A percentile compares a stretch with the other conserved stretches of the same genome.
Evolutionary conservation across 805 yeast species (phyloP).

Genomic region (Yarrowia yakushimensis): DNA sequence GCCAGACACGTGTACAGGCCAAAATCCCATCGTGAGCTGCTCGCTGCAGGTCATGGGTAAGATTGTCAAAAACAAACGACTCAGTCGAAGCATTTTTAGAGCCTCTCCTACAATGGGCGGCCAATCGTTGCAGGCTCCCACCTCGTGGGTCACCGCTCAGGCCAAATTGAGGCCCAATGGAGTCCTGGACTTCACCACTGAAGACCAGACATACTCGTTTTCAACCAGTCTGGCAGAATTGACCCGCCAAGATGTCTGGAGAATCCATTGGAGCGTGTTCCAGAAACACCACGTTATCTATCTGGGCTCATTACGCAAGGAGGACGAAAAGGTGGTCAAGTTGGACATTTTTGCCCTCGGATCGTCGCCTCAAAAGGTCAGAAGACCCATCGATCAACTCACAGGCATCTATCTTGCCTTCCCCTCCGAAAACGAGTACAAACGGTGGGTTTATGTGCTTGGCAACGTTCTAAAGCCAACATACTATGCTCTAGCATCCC

Average conservation of each 20-base stretch:
- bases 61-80: conserved; percentile 8
- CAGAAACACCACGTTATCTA: conserved; percentile 16
- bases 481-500: background rate
- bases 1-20: background rate
- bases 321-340: conserved; percentile 16
- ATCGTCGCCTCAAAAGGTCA: background rate
- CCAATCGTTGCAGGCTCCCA: background rate
- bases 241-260: conserved; percentile 5
- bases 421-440: conserved; percentile 9
- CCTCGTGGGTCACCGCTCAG: background rate
- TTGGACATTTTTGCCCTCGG: background rate
- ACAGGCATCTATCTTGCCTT: conserved; percentile 3
- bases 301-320: conserved; percentile 1
- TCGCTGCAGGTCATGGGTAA: conserved; percentile 6
- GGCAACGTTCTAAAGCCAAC: background rate
- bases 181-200: conserved; percentile 3
- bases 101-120: background rate
- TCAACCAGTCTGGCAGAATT: background rate
- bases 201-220: conserved; percentile 7
- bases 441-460: conserved; percentile 6
- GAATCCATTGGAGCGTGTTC: conserved; percentile 10
- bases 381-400: conserved; percentile 3
- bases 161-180: background rate
- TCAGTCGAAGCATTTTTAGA: background rate
- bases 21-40: background rate